phyloP scores from a whole-genome alignment of 192 early-diverging fungal genomes.

The Podila minutissima region DNA sequence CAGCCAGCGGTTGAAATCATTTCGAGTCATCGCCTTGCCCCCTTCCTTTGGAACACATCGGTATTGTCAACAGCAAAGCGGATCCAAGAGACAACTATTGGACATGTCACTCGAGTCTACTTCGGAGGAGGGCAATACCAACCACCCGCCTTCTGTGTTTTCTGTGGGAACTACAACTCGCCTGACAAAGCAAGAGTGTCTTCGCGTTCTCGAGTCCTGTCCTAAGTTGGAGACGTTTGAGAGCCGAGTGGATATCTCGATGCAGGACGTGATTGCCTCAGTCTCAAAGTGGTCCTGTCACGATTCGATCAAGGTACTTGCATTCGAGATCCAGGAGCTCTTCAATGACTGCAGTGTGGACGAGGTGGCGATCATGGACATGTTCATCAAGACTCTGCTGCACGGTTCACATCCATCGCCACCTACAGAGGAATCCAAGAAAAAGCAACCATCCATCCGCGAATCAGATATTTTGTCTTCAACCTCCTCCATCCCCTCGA shows the following conservation, averaged over 20 bases:
- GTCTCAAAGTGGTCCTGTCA: conserved; percentile 5
- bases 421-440: background rate
- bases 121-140: background rate
- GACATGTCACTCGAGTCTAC: too few relatives aligned
- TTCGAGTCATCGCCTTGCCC: background rate
- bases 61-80: too few relatives aligned
- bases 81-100: too few relatives aligned
- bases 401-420: background rate
- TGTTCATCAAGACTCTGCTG: conserved; percentile 18
- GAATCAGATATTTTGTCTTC: background rate
- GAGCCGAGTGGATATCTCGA: background rate
- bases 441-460: background rate
- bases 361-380: conserved; percentile 12
- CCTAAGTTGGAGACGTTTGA: conserved; percentile 3
- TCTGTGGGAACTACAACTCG: background rate
- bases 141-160: background rate
- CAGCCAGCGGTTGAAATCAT: background rate
- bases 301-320: background rate
- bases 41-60: background rate
- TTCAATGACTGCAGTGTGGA: background rate
- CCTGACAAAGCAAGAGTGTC: background rate
- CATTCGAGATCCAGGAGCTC: conserved; percentile 7
- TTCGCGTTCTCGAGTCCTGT: conserved; percentile 10
- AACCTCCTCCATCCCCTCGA: background rate
- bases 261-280: conserved; percentile 12